Base-by-base conservation (phyloP, 2,329 filamentous ascomycete species). In the Ophiosphaerella herpotricha region DNA sequence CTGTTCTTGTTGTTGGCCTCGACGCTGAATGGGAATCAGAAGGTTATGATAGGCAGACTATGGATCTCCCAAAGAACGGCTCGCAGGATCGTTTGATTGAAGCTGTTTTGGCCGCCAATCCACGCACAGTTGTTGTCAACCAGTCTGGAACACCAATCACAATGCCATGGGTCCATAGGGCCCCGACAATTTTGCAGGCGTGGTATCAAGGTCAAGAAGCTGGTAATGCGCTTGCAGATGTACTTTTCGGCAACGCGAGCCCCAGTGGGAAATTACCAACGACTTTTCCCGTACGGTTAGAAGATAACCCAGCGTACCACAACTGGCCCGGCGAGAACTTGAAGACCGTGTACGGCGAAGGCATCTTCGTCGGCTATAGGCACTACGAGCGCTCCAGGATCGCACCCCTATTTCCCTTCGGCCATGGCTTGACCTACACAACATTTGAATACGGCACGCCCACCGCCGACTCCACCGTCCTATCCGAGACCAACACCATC, bases 131-230 rank as follows among this genome's bases (percentile, higher is more conserved):
- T 1, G 82, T 93, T 4, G 85, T 91, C 14, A 85, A 89, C 66
- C 88, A 92, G 68, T 89, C 87, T 1, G 89, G 89, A 21, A 90
- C 87, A 0, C 88, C 89, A 0, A 81, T 88, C 23, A 78, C 80
- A 4, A 85, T 89, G 85, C 86, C 87, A 13, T 91, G 87, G 88
- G 82, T 78, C 1, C 77, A 83, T 55, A 72, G 78, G 18, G 85
- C 87, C 2, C 82, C 86, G 3, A 82, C 85, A 1, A 84, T 91
- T 26, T 65, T 91, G 1, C 87, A 91, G 66, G 82, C 89, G 7
- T 94, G 89, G 89, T 94, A 91, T 64, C 88, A 89, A 52, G 90
- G 90, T n/a, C 90, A 94, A 64, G 90, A 94, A 75, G 88, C 87
- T 5, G 90, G 90, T 5, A 91, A 92, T 65, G 86, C 85, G 9